Evolutionary conservation across 2,329 filamentous ascomycete species (phyloP).

Genomic region (Xylariaceae sp.): DNA sequence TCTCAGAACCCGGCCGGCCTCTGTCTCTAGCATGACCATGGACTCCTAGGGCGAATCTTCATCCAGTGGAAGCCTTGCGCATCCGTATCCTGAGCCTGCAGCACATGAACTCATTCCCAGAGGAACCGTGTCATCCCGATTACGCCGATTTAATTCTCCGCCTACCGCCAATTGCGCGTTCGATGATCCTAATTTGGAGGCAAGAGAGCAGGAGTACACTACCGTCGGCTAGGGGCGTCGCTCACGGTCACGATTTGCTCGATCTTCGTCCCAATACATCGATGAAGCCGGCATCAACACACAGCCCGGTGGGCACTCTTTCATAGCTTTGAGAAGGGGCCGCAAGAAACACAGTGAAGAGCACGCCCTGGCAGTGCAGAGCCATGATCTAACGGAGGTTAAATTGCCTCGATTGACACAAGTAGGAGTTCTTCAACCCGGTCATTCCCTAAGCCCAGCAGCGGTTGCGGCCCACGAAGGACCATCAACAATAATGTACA

Average conservation of each 20-base stretch:
- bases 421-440: too few relatives aligned
- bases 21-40: background rate
- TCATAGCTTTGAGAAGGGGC: conserved; percentile 17
- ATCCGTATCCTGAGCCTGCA: background rate
- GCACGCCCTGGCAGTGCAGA: conserved; percentile 6
- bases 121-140: conserved; percentile 31
- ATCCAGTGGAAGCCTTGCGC: background rate
- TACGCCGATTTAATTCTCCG: conserved; percentile 27
- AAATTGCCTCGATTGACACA: too few relatives aligned
- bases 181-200: conserved; percentile 11
- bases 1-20: too few relatives aligned
- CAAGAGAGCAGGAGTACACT: conserved; percentile 23
- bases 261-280: conserved; percentile 10
- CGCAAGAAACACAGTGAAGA: conserved; percentile 21
- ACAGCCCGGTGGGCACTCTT: conserved; percentile 24
- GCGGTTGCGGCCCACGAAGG: too few relatives aligned
- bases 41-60: background rate
- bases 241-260: conserved; percentile 15
- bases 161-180: conserved; percentile 15
- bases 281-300: conserved; percentile 20
- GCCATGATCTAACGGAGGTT: too few relatives aligned
- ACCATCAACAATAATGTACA: too few relatives aligned
- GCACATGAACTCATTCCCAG: conserved; percentile 18
- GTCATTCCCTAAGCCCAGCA: too few relatives aligned
- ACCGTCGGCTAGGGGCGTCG: conserved; percentile 28